phyloP scores from a whole-genome alignment of 2,329 filamentous ascomycete genomes.

The Xylaria digitata region DNA sequence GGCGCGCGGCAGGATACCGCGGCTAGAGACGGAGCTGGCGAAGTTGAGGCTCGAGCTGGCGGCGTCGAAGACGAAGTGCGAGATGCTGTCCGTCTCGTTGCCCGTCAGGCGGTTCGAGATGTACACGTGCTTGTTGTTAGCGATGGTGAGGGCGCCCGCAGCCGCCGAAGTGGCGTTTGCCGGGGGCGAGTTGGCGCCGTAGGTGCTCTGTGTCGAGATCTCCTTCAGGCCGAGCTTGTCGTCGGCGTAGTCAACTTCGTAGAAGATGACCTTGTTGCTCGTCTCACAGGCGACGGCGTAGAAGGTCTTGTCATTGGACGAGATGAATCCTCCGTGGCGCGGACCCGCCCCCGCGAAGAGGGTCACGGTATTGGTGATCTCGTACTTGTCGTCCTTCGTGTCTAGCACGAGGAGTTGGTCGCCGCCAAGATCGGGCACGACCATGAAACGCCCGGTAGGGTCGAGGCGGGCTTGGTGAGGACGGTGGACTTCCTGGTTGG shows the following conservation, averaged over 20 bases:
- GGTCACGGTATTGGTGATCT: constrained; percentile 51
- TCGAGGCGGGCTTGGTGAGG: constrained; percentile 63
- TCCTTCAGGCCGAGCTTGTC: constrained; percentile 52
- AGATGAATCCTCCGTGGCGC: constrained; percentile 63
- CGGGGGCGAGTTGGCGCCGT: constrained; percentile 51
- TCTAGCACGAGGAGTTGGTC: constrained; percentile 62
- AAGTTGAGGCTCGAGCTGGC: constrained; percentile 36
- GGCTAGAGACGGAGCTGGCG: constrained; percentile 41
- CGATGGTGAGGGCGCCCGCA: constrained; percentile 59
- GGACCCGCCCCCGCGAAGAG: constrained; percentile 59
- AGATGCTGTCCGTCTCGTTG: constrained; percentile 59
- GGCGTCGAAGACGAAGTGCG: constrained; percentile 55
- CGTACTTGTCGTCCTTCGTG: constrained; percentile 55
- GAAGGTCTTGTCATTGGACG: constrained; percentile 53
- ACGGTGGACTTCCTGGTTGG: constrained; percentile 48
- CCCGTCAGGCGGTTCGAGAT: constrained; percentile 63
- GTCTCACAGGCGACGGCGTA: constrained; percentile 62
- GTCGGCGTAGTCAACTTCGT: constrained; percentile 54
- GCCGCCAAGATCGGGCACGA: constrained; percentile 62
- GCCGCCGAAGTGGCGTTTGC: constrained; percentile 54
- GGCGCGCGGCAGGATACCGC: constrained; percentile 58
- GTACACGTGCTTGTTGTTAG: constrained; percentile 58
- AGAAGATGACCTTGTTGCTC: constrained; percentile 58
- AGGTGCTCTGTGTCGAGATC: constrained; percentile 56
- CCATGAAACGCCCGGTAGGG: constrained; percentile 61